phyloP scores from a whole-genome alignment of 768 basidiomycete species.

The Boletus pseudopeckii region DNA sequence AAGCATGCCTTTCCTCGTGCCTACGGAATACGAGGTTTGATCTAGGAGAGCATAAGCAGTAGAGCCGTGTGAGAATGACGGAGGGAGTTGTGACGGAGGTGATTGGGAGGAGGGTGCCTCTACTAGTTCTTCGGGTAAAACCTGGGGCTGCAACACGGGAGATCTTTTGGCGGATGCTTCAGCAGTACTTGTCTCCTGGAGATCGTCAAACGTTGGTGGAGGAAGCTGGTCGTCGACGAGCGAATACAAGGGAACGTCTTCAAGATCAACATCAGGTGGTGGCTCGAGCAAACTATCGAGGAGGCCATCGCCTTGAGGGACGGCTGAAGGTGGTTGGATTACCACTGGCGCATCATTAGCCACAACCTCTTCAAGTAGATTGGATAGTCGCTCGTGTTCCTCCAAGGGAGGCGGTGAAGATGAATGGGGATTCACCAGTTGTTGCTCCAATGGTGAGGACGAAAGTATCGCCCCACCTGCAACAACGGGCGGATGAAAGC shows the following conservation, averaged over 20 bases:
- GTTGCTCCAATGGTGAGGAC: neutral
- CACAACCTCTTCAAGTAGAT: neutral
- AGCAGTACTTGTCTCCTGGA: neutral
- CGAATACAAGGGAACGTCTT: conserved; percentile 22
- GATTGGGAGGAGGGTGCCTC: neutral
- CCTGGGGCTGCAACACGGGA: neutral
- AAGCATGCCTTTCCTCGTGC: neutral
- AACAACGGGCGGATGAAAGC: neutral
- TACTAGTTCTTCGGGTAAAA: neutral
- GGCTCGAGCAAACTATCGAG: neutral
- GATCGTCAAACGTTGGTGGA: conserved; percentile 25
- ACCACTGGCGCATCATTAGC: neutral
- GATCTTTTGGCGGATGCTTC: neutral
- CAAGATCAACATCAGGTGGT: conserved; percentile 6
- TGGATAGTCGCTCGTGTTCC: neutral
- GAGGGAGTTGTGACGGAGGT: neutral
- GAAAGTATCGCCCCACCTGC: neutral
- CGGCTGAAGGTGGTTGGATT: neutral
- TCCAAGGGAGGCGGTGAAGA: conserved; percentile 7
- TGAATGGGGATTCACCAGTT: neutral
- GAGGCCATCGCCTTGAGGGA: neutral
- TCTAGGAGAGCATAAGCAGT: neutral
- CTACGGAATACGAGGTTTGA: neutral
- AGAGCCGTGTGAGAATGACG: neutral
- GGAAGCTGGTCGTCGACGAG: conserved; percentile 24